Percentiles rank a stretch among this genome's conserved stretches.
phyloP scores from a whole-genome alignment of 805 yeast species.

The Wickerhamiella kurtzmanii region DNA sequence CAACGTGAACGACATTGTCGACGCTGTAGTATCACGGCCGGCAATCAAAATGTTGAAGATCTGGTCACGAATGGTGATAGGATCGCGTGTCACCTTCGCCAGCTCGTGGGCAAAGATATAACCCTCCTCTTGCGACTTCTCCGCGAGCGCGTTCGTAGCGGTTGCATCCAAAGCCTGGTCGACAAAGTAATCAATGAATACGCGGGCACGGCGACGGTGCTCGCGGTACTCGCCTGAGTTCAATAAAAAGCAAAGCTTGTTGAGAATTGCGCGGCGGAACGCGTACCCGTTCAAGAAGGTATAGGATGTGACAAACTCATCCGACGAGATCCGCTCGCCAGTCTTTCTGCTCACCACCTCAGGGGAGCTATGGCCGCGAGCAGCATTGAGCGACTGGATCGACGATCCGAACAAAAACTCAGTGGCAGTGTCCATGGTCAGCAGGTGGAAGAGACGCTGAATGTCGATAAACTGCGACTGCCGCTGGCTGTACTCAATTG shows the following conservation, averaged over 20 bases:
- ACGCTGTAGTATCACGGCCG: conserved; percentile 40
- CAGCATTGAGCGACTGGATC: conserved; percentile 10
- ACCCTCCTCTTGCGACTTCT: conserved; percentile 21
- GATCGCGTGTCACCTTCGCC: conserved; percentile 33
- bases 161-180: conserved; percentile 24
- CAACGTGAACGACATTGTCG: conserved; percentile 31
- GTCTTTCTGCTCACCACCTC: conserved; percentile 2
- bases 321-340: conserved; percentile 16
- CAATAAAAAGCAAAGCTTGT: conserved; percentile 12
- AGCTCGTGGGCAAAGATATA: conserved; percentile 35
- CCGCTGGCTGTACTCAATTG: background rate
- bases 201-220: conserved; percentile 23
- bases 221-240: conserved; percentile 23
- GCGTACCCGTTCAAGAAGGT: conserved; percentile 8
- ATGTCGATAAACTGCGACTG: conserved; percentile 10
- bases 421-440: conserved; percentile 23
- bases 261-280: conserved; percentile 6
- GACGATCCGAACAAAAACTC: conserved; percentile 19
- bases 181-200: conserved; percentile 30
- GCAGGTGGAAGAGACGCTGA: conserved; percentile 14
- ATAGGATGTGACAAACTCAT: conserved; percentile 19
- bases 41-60: conserved; percentile 35
- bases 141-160: conserved; percentile 10
- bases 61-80: conserved; percentile 34
- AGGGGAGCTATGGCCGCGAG: conserved; percentile 2